Percentiles rank a stretch among this genome's conserved stretches.
phyloP scores from a whole-genome alignment of 2,329 filamentous ascomycete genomes.

The Fusarium penzigii region DNA sequence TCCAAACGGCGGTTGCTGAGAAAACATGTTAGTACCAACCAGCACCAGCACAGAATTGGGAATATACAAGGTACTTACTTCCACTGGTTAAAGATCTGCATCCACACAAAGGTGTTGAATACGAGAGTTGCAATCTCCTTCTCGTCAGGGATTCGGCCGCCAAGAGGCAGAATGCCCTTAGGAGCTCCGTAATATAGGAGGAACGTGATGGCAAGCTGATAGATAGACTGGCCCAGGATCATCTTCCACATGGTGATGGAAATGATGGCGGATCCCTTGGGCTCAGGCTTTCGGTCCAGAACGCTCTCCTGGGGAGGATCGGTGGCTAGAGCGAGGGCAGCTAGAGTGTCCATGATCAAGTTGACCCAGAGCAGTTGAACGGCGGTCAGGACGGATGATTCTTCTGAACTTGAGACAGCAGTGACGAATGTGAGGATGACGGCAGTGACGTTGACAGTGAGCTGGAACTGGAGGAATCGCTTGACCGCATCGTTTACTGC shows the following conservation, averaged over 20 bases:
- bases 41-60: neutral
- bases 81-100: constrained; percentile 99
- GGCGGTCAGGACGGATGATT: constrained; percentile 77
- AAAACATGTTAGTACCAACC: constrained; percentile 13
- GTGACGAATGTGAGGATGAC: constrained; percentile 87
- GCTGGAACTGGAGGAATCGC: constrained; percentile 75
- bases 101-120: constrained; percentile 99
- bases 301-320: constrained; percentile 85
- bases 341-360: constrained; percentile 95
- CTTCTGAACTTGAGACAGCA: constrained; percentile 69
- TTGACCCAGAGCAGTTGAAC: constrained; percentile 97
- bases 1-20: constrained; percentile 83
- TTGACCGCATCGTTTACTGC: constrained; percentile 78
- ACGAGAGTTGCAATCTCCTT: constrained; percentile 74
- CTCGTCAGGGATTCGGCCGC: constrained; percentile 40
- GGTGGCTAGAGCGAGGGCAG: constrained; percentile 83
- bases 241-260: constrained; percentile 98
- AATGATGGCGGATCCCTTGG: constrained; percentile 63
- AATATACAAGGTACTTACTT: constrained; percentile 61
- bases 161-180: constrained; percentile 36
- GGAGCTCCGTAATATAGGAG: constrained; percentile 76
- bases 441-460: constrained; percentile 90
- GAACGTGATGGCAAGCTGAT: constrained; percentile 80
- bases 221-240: constrained; percentile 91
- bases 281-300: constrained; percentile 71